Conservation (phyloP, 768 basidiomycete species). For the Mycena amicta region DNA sequence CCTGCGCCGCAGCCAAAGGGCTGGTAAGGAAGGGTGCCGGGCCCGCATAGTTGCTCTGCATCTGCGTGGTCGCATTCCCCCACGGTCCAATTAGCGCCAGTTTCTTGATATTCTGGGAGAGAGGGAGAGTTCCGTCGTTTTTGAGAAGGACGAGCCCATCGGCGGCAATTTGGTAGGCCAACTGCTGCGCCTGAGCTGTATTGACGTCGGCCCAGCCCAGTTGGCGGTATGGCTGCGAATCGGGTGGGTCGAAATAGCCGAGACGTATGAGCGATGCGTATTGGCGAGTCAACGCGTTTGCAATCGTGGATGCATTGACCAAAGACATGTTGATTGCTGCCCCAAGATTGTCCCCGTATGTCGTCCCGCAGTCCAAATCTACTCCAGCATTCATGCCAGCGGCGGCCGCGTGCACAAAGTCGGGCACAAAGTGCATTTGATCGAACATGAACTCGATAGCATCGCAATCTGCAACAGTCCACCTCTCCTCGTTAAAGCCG, state of each 20-base stretch:
- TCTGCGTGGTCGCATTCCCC: constrained; percentile 54
- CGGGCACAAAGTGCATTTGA: constrained; percentile 49
- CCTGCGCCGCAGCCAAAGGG: constrained; percentile 49
- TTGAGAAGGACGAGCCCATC: constrained; percentile 64
- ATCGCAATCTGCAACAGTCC: constrained; percentile 60
- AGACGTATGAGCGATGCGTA: constrained; percentile 60
- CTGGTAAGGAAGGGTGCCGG: constrained; percentile 57
- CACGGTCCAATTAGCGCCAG: constrained; percentile 64
- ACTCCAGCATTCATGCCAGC: constrained; percentile 54
- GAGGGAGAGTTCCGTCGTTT: constrained; percentile 61
- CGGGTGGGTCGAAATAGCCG: constrained; percentile 57
- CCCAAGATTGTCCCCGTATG: constrained; percentile 46
- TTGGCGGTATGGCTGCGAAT: constrained; percentile 51
- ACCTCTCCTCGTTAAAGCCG: constrained; percentile 52
- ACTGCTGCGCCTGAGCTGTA: constrained; percentile 45
- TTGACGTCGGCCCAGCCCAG: constrained; percentile 52
- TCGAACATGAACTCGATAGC: constrained; percentile 49
- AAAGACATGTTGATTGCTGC: constrained; percentile 50
- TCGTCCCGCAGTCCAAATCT: constrained; percentile 56
- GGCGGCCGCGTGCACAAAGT: constrained; percentile 48
- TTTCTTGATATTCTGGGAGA: constrained; percentile 44
- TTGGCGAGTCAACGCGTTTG: constrained; percentile 44
- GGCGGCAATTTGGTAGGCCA: constrained; percentile 52
- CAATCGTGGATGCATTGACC: constrained; percentile 45
- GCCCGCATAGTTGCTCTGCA: constrained; percentile 65